Conservation (phyloP, 768 basidiomycete species). For the Scleroderma citrinum region DNA sequence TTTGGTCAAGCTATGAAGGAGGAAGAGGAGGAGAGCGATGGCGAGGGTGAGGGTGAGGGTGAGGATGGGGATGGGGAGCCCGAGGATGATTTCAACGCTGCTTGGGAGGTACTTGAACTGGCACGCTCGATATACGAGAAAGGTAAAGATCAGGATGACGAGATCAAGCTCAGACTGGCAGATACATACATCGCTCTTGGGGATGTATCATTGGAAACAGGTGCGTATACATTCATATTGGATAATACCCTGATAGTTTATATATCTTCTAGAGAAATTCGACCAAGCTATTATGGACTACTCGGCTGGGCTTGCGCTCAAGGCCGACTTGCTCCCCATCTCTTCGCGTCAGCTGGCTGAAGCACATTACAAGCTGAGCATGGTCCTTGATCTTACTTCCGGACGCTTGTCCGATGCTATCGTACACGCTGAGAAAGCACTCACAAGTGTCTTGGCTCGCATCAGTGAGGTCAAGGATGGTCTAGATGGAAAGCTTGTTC, state of each 20-base stretch:
- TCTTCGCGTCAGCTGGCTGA: slow-evolving; percentile 93
- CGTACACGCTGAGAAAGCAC: slow-evolving; percentile 69
- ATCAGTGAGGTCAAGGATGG: slow-evolving; percentile 52
- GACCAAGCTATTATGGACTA: slow-evolving; percentile 91
- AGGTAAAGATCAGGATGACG: slow-evolving; percentile 50
- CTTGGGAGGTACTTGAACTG: slow-evolving; percentile 96
- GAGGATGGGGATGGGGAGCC: slow-evolving; percentile 73
- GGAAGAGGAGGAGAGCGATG: slow-evolving; percentile 30
- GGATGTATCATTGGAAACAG: slow-evolving; percentile 95
- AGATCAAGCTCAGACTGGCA: slow-evolving; percentile 74
- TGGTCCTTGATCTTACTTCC: slow-evolving; percentile 87
- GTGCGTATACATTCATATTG: slow-evolving; percentile 37
- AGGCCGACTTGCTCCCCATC: slow-evolving; percentile 65
- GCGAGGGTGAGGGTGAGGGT: slow-evolving; percentile 48
- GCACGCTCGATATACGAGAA: slow-evolving; percentile 84
- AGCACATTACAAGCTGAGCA: slow-evolving; percentile 90
- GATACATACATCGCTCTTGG: slow-evolving; percentile 89
- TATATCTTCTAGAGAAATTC: slow-evolving; percentile 71
- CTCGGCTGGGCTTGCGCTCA: slow-evolving; percentile 67
- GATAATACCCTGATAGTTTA: background rate
- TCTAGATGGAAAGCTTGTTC: slow-evolving; percentile 29
- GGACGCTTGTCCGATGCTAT: slow-evolving; percentile 82
- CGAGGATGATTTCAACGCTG: slow-evolving; percentile 96
- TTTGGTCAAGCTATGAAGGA: slow-evolving; percentile 51
- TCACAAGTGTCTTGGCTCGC: slow-evolving; percentile 70